Evolutionary conservation across 495 filamentous ascomycete genomes (phyloP).

Genomic region (Hypoxylon trugodes): DNA sequence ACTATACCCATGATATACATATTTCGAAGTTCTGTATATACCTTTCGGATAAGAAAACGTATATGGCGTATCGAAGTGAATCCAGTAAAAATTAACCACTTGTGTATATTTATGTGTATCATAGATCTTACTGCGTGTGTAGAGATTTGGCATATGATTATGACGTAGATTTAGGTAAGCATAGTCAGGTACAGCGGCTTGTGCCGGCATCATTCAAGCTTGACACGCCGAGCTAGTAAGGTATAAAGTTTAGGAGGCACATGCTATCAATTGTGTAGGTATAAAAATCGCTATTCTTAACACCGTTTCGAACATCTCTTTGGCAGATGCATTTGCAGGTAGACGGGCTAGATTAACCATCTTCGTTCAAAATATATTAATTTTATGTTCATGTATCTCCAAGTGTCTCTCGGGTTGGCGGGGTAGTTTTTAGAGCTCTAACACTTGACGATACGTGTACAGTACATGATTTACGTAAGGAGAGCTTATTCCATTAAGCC

Average conservation of each 20-base stretch:
- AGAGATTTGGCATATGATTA: conserved; percentile 33
- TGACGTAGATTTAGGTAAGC: conserved; percentile 22
- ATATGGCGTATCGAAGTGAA: conserved; percentile 1
- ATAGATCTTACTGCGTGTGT: neutral
- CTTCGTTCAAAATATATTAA: too few species aligned
- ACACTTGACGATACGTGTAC: too few species aligned
- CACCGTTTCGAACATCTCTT: too few species aligned
- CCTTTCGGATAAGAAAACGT: conserved; percentile 20
- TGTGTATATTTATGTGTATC: neutral
- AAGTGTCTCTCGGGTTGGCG: conserved; percentile 3
- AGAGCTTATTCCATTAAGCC: conserved; percentile 28
- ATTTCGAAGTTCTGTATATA: conserved; percentile 28
- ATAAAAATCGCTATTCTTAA: too few species aligned
- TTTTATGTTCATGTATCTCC: neutral
- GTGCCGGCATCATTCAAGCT: conserved; percentile 18
- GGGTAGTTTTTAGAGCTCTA: neutral
- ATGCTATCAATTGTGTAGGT: too few species aligned
- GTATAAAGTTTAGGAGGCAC: too few species aligned
- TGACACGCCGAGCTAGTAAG: conserved; percentile 7
- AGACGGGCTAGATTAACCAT: too few species aligned
- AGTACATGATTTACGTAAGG: neutral
- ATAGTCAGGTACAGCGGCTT: conserved; percentile 21
- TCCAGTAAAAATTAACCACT: neutral
- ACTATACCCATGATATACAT: conserved; percentile 25
- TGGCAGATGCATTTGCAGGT: too few species aligned